Evolutionary conservation across 2,329 filamentous ascomycete genomes (phyloP), one percentile per base, ranked within the genome.

Genomic region (Scytalidium lignicola): DNA sequence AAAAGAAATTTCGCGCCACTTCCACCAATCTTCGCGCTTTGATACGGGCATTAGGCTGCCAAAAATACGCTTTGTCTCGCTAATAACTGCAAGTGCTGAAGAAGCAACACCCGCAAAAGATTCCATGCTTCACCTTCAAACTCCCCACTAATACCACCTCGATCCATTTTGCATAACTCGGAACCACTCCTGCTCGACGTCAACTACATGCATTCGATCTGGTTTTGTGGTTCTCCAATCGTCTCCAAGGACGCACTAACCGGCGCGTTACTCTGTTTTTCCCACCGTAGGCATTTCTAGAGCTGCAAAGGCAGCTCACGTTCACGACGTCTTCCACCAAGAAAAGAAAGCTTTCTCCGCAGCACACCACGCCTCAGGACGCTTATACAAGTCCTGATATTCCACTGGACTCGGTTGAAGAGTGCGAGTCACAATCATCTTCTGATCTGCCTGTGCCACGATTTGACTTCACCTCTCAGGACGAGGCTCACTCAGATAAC

Each of bases 281-380:
- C n/a, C 32, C 32, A 37, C 49, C 51, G 22, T 47, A 42, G 21
- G 46, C 52, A 37, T 49, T 43, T 49, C 18, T 51, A 59, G 62
- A 64, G 62, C 63, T 62, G 61, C 62, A 63, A 41, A 67, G 67
- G 81, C 80, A 83, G 82, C 82, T 85, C 82, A 71, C 75, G 67
- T 74, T 78, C 82, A 85, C 77, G 70, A 85, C 82, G 82, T 84
- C 81, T 81, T 84, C 80, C 74, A 75, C 72, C 77, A 85, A 85
- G 80, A 85, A 85, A 81, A 77, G 81, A 75, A 85, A 80, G 78
- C 78, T 85, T 60, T 81, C 78, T 54, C 58, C 62, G 46, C 55
- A 58, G 50, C 55, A 55, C 46, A 51, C 49, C 46, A 49, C 51
- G 51, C 53, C 32, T 48, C 56, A 58, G 42, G 45, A 54, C 41